phyloP scores from a whole-genome alignment of 306 rosid species.

The Vigna hirtella region DNA sequence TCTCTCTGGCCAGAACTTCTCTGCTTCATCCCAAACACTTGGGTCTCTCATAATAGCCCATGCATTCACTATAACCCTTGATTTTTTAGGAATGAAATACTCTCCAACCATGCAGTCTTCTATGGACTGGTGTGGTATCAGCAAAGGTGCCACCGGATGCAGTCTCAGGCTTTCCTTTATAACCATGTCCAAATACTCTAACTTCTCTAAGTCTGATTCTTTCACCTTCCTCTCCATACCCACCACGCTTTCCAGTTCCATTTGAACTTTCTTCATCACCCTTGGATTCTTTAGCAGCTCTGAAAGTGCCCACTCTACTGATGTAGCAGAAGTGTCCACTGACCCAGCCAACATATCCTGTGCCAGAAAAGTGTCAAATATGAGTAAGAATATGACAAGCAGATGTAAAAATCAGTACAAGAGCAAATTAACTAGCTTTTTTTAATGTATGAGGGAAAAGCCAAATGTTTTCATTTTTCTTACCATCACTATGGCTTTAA shows the following conservation, averaged over 20 bases:
- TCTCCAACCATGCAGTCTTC: conserved; percentile 63
- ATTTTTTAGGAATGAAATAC: conserved; percentile 56
- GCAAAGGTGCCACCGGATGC: conserved; percentile 69
- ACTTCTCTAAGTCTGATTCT: conserved; percentile 61
- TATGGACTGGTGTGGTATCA: conserved; percentile 58
- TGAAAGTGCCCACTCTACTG: conserved; percentile 62
- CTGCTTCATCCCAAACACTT: conserved; percentile 37
- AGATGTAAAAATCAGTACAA: background rate
- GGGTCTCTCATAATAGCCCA: conserved; percentile 52
- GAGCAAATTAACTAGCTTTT: too few relatives aligned
- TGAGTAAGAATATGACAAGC: background rate
- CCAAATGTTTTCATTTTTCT: background rate
- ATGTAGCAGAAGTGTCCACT: conserved; percentile 64
- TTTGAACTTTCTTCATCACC: conserved; percentile 66
- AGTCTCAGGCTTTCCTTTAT: conserved; percentile 65
- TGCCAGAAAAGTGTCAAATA: background rate
- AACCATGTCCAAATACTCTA: conserved; percentile 60
- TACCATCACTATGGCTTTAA: conserved; percentile 74
- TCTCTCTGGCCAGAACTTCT: conserved; percentile 56
- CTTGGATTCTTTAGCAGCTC: conserved; percentile 63
- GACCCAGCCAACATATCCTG: conserved; percentile 59
- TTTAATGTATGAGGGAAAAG: background rate
- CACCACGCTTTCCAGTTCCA: conserved; percentile 58
- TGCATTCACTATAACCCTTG: conserved; percentile 47
- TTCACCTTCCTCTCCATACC: conserved; percentile 66